Evolutionary conservation across 2,329 filamentous ascomycete genomes (phyloP), one percentile per base, ranked within the genome.

Genomic region (Amphichorda felina): DNA sequence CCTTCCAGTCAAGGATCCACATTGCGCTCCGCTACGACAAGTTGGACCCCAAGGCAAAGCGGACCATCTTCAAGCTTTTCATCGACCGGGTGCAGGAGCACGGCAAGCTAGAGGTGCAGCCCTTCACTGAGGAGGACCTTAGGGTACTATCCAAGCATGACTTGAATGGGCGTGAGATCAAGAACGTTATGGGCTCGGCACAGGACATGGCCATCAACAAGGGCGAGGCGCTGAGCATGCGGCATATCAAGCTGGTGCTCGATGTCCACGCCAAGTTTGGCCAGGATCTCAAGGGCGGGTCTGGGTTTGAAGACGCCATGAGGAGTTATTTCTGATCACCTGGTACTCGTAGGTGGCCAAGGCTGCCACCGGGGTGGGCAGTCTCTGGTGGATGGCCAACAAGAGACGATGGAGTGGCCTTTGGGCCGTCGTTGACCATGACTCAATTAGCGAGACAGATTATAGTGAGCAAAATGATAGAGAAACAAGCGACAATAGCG

Each of bases 1-100:
- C 87, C 1, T 94, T 94, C 65, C 82, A 91, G 51, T 84, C 78
- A 8, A 75, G 87, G 17, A 93, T 94, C 41, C 85, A 94, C 54
- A 79, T 94, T 46, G 83, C 85, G 0, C 64, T 94, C 8, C 71
- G 82, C 19, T 94, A 94, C 56, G 82, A 82, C 27, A 75, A 81
- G 33, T 68, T 94, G 8, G 77, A 76, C 27, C 55, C 61, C 5
- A 79, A 80, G 48, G 85, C 86, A 9, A 82, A 82, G 59, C 79
- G 77, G 46, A 70, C 75, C 40, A 82, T 94, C 31, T 94, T 89
- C 75, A 79, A 79, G 57, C 79, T 87, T 59, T 93, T 94, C 56
- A 65, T 94, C 27, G 75, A 81, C 39, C 74, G 78, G 24, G 84
- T 88, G 4, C 68, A 72, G 24, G 64, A 72, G 11, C 70, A 78